phyloP scores from a whole-genome alignment of 2,329 filamentous ascomycete species.

The Sclerotinia trifoliorum region DNA sequence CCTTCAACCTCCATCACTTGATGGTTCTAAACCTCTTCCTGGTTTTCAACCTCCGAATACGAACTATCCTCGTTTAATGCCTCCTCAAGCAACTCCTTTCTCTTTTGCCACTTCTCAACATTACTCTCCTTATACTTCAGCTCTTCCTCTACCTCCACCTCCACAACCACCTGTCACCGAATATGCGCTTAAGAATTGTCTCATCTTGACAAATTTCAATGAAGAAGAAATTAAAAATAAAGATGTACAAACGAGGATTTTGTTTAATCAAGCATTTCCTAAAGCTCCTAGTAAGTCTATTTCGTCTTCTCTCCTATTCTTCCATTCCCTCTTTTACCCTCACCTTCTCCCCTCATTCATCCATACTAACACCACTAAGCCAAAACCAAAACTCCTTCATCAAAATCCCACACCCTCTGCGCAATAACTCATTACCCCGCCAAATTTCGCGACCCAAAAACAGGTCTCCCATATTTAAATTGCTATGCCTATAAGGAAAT shows the following conservation, averaged over 20 bases:
- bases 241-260: slow-evolving; percentile 54
- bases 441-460: slow-evolving; percentile 80
- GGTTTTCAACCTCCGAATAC: slow-evolving; percentile 38
- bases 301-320: background rate
- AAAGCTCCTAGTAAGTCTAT: slow-evolving; percentile 48
- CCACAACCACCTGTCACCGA: slow-evolving; percentile 42
- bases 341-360: too few relatives aligned
- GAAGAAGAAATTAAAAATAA: slow-evolving; percentile 49
- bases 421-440: slow-evolving; percentile 81
- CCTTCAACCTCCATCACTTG: slow-evolving; percentile 31
- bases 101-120: slow-evolving; percentile 26
- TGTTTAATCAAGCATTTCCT: slow-evolving; percentile 51
- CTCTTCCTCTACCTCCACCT: slow-evolving; percentile 27
- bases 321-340: background rate
- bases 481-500: slow-evolving; percentile 79
- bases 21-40: slow-evolving; percentile 37
- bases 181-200: slow-evolving; percentile 54
- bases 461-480: slow-evolving; percentile 78
- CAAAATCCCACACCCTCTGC: slow-evolving; percentile 51
- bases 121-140: slow-evolving; percentile 23
- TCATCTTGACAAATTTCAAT: slow-evolving; percentile 59
- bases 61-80: slow-evolving; percentile 36
- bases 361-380: background rate
- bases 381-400: slow-evolving; percentile 21
- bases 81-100: slow-evolving; percentile 30